These are phyloP conservation scores for Coniochaeta sp. DNA, from an alignment of 2,329 filamentous ascomycete species.

Conservation along the genomic window DNA sequence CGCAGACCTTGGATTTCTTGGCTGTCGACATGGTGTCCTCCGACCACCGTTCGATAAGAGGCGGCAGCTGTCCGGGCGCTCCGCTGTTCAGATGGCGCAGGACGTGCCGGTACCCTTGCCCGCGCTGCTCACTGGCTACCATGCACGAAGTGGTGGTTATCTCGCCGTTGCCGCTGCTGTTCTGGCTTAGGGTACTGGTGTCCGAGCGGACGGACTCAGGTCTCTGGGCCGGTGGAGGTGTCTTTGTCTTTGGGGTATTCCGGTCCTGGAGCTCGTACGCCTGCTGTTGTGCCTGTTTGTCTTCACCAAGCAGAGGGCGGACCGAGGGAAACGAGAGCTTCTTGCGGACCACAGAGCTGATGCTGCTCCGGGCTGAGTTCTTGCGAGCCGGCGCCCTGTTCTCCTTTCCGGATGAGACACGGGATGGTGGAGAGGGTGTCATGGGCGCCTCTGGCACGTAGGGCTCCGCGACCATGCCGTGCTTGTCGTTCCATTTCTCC, in stretches of 20 bases:
- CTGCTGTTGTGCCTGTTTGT: too few relatives aligned
- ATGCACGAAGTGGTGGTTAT: neutral
- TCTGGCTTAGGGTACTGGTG: neutral
- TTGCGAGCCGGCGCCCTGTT: neutral
- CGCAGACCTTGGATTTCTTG: neutral
- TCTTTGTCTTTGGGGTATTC: neutral
- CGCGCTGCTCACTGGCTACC: neutral
- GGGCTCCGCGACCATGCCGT: neutral
- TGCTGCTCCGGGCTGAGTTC: neutral
- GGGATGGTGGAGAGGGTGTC: neutral
- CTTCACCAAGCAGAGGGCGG: too few relatives aligned
- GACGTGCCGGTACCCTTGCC: too few relatives aligned
- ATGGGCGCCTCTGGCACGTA: neutral
- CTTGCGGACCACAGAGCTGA: neutral
- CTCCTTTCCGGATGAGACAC: neutral
- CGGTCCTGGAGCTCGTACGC: too few relatives aligned
- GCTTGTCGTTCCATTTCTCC: conserved; percentile 3
- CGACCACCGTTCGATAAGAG: neutral
- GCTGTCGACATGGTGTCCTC: neutral
- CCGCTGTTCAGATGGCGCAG: neutral
- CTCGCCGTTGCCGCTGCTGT: neutral
- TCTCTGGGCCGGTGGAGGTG: neutral
- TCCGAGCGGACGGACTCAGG: neutral
- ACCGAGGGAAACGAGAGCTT: too few relatives aligned
- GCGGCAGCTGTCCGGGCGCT: neutral